Percentiles rank a stretch among this genome's conserved stretches.
Conservation (phyloP, 23 red algal genomes). For the Gracilaria domingensis region DNA sequence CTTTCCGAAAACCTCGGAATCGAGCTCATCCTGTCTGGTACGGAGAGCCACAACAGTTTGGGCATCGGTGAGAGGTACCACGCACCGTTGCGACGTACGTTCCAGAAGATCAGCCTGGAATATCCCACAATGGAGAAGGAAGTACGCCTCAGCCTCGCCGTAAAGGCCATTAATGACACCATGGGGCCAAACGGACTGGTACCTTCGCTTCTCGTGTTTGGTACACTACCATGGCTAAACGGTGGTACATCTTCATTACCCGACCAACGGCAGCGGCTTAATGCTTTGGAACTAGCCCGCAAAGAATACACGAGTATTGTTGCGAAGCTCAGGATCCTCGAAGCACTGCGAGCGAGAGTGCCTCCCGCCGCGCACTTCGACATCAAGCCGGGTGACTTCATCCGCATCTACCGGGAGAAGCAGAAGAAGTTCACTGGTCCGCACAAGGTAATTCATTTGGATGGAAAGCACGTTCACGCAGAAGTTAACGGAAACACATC, state of each 20-base stretch:
- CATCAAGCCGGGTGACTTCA: neutral
- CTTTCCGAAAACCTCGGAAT: neutral
- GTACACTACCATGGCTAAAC: neutral
- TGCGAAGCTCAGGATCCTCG: neutral
- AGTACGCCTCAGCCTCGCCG: neutral
- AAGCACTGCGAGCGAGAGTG: neutral
- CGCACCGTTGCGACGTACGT: neutral
- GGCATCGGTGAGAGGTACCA: neutral
- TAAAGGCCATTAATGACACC: conserved; percentile 11
- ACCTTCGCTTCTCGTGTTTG: neutral
- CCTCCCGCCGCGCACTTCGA: neutral
- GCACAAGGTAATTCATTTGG: neutral
- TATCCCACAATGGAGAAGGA: neutral
- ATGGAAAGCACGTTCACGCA: too few relatives aligned
- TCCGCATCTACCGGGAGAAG: neutral
- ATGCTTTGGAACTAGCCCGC: neutral
- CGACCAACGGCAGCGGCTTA: neutral
- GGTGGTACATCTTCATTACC: neutral
- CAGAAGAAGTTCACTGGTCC: neutral
- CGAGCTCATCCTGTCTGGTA: neutral
- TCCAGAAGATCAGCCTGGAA: neutral
- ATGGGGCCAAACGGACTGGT: neutral
- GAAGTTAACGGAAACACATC: too few relatives aligned
- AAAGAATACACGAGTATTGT: neutral
- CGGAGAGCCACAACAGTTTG: neutral